phyloP scores from a whole-genome alignment of 495 filamentous ascomycete species.

The Patellaria atrata region DNA sequence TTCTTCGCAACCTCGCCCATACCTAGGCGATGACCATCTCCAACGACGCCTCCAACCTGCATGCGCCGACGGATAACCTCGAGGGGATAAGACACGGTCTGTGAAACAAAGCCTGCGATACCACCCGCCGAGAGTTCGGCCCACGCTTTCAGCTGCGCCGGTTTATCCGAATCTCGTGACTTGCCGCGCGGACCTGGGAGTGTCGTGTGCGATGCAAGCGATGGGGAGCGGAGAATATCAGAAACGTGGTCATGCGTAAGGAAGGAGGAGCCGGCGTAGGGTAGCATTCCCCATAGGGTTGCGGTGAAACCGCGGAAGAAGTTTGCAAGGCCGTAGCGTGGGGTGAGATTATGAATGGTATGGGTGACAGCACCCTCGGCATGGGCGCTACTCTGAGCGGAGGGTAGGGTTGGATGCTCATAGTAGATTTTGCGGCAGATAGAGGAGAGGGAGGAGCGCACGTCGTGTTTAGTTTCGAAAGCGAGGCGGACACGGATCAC shows the following conservation, averaged over 20 bases:
- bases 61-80: slow-evolving; percentile 85
- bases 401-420: slow-evolving; percentile 38
- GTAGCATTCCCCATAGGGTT: slow-evolving; percentile 84
- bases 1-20: slow-evolving; percentile 62
- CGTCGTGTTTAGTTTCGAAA: slow-evolving; percentile 68
- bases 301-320: slow-evolving; percentile 92
- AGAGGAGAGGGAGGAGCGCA: slow-evolving; percentile 46
- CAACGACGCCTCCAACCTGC: slow-evolving; percentile 91
- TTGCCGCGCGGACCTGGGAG: slow-evolving; percentile 32
- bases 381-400: no score
- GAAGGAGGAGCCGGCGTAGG: slow-evolving; percentile 96
- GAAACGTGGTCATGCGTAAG: slow-evolving; percentile 80
- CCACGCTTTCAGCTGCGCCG: slow-evolving; percentile 53
- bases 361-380: slow-evolving; percentile 23
- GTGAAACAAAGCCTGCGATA: slow-evolving; percentile 69
- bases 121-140: slow-evolving; percentile 78
- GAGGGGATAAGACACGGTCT: slow-evolving; percentile 83
- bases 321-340: slow-evolving; percentile 59
- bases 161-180: slow-evolving; percentile 38
- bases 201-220: slow-evolving; percentile 53
- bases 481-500: slow-evolving; percentile 84
- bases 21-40: slow-evolving; percentile 63
- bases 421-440: slow-evolving; percentile 76
- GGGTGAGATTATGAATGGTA: slow-evolving; percentile 32
- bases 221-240: slow-evolving; percentile 58